A percentile compares a stretch with the other conserved stretches of the same genome.
Conservation (phyloP, 148 eudicot genomes). For the Rhododendron mucronatum region DNA sequence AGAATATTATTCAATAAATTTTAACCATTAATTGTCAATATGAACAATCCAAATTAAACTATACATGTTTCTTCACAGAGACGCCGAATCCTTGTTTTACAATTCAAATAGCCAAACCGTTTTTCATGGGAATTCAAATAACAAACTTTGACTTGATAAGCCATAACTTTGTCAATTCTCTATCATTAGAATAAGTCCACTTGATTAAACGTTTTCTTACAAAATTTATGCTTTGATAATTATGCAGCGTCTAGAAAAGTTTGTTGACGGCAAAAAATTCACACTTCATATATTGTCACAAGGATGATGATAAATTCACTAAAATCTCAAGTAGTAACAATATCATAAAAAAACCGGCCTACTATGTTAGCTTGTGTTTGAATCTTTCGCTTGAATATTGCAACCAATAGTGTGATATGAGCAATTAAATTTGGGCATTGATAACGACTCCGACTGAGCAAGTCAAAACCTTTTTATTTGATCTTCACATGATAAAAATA, state of each 20-base stretch:
- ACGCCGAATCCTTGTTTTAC: background rate
- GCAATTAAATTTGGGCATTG: background rate
- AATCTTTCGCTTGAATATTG: no score
- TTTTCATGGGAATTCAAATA: background rate
- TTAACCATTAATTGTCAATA: no score
- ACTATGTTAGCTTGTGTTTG: background rate
- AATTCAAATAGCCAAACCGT: background rate
- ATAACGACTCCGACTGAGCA: background rate
- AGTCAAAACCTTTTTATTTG: background rate
- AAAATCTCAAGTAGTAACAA: background rate
- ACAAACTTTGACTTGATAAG: background rate
- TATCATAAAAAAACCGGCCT: background rate
- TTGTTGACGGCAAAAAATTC: background rate
- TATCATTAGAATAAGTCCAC: no score
- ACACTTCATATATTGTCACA: background rate
- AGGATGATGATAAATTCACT: no score
- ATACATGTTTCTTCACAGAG: no score
- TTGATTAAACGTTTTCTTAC: no score
- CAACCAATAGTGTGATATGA: no score
- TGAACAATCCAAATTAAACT: no score
- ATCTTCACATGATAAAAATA: background rate
- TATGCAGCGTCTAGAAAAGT: background rate
- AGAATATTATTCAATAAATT: no score
- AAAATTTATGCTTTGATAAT: no score
- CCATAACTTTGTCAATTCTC: background rate